Evolutionary conservation across 768 basidiomycete species (phyloP).

Genomic region (Gloeostereum incarnatum): DNA sequence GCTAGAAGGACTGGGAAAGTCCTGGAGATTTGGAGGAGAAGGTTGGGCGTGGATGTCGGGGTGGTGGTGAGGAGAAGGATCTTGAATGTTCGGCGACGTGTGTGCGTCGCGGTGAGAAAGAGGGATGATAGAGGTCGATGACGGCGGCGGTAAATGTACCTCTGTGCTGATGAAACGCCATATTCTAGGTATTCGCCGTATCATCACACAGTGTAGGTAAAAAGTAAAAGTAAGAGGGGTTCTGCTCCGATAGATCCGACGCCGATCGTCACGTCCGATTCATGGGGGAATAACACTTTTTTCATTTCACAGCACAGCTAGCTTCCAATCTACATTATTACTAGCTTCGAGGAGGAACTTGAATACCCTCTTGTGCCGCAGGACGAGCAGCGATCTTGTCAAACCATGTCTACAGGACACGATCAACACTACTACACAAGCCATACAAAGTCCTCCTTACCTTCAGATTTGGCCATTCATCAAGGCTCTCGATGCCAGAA

Average conservation of each 20-base stretch:
- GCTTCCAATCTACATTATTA: no score
- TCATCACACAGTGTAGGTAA: no score
- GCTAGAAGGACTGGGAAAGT: neutral
- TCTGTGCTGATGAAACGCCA: constrained; percentile 1
- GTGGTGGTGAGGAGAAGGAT: neutral
- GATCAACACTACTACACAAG: no score
- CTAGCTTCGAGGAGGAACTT: no score
- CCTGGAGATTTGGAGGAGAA: neutral
- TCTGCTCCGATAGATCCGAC: no score
- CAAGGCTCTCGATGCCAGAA: constrained; percentile 46
- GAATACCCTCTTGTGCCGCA: no score
- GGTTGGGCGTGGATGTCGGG: constrained; percentile 5
- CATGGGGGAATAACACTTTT: no score
- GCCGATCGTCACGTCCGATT: no score
- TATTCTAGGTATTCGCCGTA: constrained; percentile 5
- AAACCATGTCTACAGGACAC: constrained; percentile 13
- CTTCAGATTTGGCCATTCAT: constrained; percentile 57
- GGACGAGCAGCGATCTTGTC: constrained; percentile 9
- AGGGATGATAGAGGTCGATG: neutral
- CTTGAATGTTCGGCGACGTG: neutral
- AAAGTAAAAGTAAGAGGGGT: no score
- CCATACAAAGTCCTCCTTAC: constrained; percentile 20
- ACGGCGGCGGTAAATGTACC: neutral
- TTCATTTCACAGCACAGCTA: no score
- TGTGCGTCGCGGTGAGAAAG: constrained; percentile 2